Evolutionary conservation across 164 flowering plant genomes (phyloP), one percentile per base, ranked within the genome.

Genomic region (Euptelea pleiosperma): DNA sequence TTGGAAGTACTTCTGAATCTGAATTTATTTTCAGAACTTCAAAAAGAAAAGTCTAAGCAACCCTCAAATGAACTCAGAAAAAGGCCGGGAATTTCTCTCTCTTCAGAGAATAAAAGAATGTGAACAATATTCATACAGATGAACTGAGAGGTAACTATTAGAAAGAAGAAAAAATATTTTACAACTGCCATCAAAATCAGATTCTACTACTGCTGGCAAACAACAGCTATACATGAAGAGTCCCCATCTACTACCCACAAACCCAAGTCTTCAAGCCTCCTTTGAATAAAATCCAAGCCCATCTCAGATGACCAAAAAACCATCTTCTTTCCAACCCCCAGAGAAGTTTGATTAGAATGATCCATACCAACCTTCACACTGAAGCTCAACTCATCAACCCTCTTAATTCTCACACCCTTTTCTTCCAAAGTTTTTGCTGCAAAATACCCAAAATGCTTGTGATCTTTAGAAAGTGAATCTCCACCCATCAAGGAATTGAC

Each of bases 201-300:
- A 63, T 60, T 31, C 69, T 78, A 86, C 55, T 78, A 79, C 50
- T 52, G 70, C 44, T 85, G 88, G 65, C 98, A 92, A 39, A 81
- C 61, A 52, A 92, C 96, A 34, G 88, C 87, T 0, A n/a, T 71
- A 63, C 98, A 92, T 25, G 93, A 81, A 8, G 53, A 62, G n/a
- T 92, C 92, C 29, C 42, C 68, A 70, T 87, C 91, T 46, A 88
- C 39, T 21, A 59, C 55, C 98, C 98, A 91, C 72, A 84, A 2
- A 12, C 76, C 75, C 57, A 80, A 36, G 48, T 65, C 66, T 69
- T 75, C 61, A 26, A 91, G 87, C 55, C 62, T 57, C 45, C 62
- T 74, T 29, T 66, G 68, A 18, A 88, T 29, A 11, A 47, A 7
- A 63, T 69, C 71, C 19, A 57, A 30, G 33, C 52, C 72, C 50